phyloP scores from a whole-genome alignment of 2,329 filamentous ascomycete species.

The Plenodomus biglobosus region DNA sequence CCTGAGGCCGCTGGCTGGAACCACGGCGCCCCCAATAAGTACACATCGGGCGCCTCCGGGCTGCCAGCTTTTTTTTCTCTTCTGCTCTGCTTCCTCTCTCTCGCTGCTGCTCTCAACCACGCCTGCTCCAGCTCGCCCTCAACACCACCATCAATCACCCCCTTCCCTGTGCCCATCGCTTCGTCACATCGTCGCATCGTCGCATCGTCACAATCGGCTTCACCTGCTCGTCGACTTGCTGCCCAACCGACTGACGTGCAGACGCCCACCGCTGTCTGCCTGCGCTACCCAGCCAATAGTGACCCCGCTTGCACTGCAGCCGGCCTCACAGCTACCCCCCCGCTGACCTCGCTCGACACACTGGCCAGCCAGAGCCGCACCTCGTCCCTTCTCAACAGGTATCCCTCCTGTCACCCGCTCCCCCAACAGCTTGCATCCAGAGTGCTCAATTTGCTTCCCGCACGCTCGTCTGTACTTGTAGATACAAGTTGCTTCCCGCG shows the following conservation, averaged over 20 bases:
- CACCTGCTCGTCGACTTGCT: constrained; percentile 27
- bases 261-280: constrained; percentile 25
- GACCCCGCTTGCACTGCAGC: constrained; percentile 27
- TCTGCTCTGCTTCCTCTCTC: constrained; percentile 15
- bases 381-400: constrained; percentile 16
- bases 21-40: constrained; percentile 23
- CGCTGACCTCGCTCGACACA: constrained; percentile 24
- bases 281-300: constrained; percentile 25
- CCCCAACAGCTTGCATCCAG: background rate
- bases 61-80: constrained; percentile 13
- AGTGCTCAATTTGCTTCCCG: constrained; percentile 21
- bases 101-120: constrained; percentile 11
- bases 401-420: background rate
- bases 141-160: background rate
- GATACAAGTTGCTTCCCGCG: constrained; percentile 26
- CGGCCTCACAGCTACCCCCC: constrained; percentile 17
- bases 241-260: constrained; percentile 41
- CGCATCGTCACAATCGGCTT: constrained; percentile 15
- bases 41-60: constrained; percentile 28
- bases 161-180: background rate
- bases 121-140: constrained; percentile 1
- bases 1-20: constrained; percentile 21
- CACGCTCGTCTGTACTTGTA: constrained; percentile 22
- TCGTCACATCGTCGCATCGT: constrained; percentile 1
- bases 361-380: constrained; percentile 29